Base-by-base conservation (phyloP, 1,139 yeast species). In the Kodamaea fungicola region DNA sequence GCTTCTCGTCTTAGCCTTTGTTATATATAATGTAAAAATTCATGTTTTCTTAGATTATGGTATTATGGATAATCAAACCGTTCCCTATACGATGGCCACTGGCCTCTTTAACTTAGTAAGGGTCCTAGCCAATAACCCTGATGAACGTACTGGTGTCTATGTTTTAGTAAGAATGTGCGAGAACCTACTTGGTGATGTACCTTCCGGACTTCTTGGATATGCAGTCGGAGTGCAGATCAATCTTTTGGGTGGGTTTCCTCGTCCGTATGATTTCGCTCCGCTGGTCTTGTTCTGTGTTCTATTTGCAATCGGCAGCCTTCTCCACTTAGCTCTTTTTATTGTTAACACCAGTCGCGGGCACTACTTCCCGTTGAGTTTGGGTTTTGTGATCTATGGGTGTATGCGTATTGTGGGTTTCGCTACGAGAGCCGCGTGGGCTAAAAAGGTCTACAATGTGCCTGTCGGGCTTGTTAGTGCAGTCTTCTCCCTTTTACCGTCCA, bases 201-300 rank as follows among this genome's bases (percentile, higher is more conserved):
- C 83, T 1, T 41, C 39, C 1, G 55, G 47, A 0, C 47, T 78
- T 22, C 44, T 66, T 8, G 45, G 57, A 1, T 68, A 67, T 38
- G 65, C 70, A 2, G 47, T 62, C 3, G 59, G 60, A 9, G 42
- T 60, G 4, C 78, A 80, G 48, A 74, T 73, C 36, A 72, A 76
- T 7, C 57, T 78, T 31, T 82, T 83, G 61, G 94, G 94, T 7
- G 79, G 74, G 27, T 84, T 82, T 55, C 89, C 92, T 3, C 36
- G 50, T 19, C 34, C 40, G 9, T 51, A 49, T 12, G 94, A 84
- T 54, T 50, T 71, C 13, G 88, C 80, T 1, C 92, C 90, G 4
- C 63, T 77, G 36, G 75, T 78, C 1, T 52, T 83, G 0, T 83
- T 84, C 50, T 47, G 73, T 2, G 85, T 74, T 2, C 57, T 78